Base-by-base conservation (phyloP, 2,329 filamentous ascomycete genomes). In the Verticillium nonalfalfae region DNA sequence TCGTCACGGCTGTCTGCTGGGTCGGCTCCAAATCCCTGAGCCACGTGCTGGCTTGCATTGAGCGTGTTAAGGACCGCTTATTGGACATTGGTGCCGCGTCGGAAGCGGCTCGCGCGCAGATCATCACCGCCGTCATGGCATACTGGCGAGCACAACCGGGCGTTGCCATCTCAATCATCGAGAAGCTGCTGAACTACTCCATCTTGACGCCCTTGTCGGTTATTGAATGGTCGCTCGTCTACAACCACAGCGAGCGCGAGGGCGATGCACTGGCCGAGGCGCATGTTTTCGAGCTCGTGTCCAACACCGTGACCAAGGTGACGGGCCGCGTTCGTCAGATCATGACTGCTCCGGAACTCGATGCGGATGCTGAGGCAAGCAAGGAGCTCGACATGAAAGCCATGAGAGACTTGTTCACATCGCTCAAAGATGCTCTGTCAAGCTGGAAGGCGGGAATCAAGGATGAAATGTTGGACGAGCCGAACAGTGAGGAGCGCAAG, bases 161-260 rank as follows among this genome's bases (percentile, higher is more conserved):
- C 63, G 89, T 96, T 54, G 95, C 93, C 3, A 86, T 98, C 67
- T 91, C 90, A 68, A 96, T 99, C 68, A 85, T 98, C 62, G 94
- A 98, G 79, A 98, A 98, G 76, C 84, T 99, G 5, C 88, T 99
- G 68, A 99, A 98, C 78, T 99, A 97, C 78, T 93, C 91, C 14
- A 97, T 99, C 68, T 82, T 99, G 39, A 93, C 90, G 9, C 95
- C 95, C 0, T 80, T 87, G 61, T 89, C 88, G 15, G 93, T 99
- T 34, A 84, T 97, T 57, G 88, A 96, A 70, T 99, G 95, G 95
- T 91, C 91, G 0, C 81, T 99, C 13, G 73, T 74, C 18, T 75
- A 91, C 64, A 80, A 75, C n/a, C 72, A 72, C 54, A 78, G 78
- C 50, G 74, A 75, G 39, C 67, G 85, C 21, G 85, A 86, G 2